Base-by-base conservation (phyloP, 129 eudicot genomes). In the Arctium minus region DNA sequence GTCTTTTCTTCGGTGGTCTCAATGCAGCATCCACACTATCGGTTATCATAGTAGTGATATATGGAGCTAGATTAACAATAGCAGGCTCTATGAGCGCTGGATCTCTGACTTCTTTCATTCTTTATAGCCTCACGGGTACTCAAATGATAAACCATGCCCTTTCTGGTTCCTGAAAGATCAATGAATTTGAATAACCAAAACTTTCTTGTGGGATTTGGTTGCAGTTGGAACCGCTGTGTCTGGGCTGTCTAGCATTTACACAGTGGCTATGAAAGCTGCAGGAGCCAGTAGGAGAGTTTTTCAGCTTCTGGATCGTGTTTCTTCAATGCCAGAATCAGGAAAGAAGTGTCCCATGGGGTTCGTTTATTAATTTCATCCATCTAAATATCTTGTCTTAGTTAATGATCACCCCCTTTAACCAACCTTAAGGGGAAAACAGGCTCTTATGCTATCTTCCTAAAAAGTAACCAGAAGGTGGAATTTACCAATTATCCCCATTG, bases 221-320 rank as follows among this genome's bases (percentile, higher is more conserved):
- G 93, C 94, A 95, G 98, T 95, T 70, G 98, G 98, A 80, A 81
- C 89, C 5, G 87, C 97, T 32, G 92, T 95, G 71, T 91, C 97
- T 53, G 96, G 92, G 62, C 82, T 95, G 77, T 92, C 98, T 27
- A 86, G 97, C 72, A 82, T 95, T 84, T 95, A 95, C 86, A 95
- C 98, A 1, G 92, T 86, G 8, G 91, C 89, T 48, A 95, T 95
- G 98, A 95, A 95, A 88, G 97, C 97, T 74, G 97, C 97, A 62
- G 98, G 98, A 87, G 98, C 98, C 11, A 95, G 98, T 85, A 89
- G 94, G 85, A 86, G 98, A 56, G 98, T 95, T 56, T 95, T 95
- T 82, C 98, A 95, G 87, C 90, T 95, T 75, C 86, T 95, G 67
- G 98, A 95, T 73, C 98, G 98, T 64, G 88, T 72, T 65, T 92